Evolutionary conservation across 192 early-diverging fungal species (phyloP).

Genomic region (Coemansia sp.): DNA sequence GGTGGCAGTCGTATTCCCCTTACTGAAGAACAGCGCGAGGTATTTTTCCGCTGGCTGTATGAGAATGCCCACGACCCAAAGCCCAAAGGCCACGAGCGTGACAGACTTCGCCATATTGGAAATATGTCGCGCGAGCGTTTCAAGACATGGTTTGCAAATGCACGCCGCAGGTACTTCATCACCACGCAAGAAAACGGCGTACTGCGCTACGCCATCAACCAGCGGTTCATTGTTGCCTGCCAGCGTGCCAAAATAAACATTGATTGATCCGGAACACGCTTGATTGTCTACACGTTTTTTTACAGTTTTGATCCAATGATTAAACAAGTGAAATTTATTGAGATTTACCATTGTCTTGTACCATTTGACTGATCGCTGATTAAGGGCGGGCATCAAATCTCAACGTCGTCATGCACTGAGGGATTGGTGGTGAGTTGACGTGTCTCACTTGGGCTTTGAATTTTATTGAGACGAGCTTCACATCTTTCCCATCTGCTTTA

Average conservation of each 20-base stretch:
- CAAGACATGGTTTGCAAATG: constrained; percentile 55
- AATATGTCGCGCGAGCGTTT: constrained; percentile 48
- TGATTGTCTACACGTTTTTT: too few relatives aligned
- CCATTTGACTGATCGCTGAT: neutral
- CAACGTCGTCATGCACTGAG: too few relatives aligned
- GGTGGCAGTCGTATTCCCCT: constrained; percentile 26
- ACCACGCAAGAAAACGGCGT: constrained; percentile 24
- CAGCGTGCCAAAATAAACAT: constrained; percentile 38
- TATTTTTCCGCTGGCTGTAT: constrained; percentile 46
- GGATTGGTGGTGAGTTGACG: too few relatives aligned
- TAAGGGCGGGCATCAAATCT: too few relatives aligned
- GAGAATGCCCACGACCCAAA: constrained; percentile 41
- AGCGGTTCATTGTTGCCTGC: constrained; percentile 37
- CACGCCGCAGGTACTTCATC: constrained; percentile 49
- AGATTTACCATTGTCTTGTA: too few relatives aligned
- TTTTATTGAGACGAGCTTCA: neutral
- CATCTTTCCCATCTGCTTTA: constrained; percentile 6
- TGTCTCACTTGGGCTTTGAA: too few relatives aligned
- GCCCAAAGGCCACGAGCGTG: constrained; percentile 51
- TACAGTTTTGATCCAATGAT: too few relatives aligned
- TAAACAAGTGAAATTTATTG: too few relatives aligned
- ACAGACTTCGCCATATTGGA: constrained; percentile 34
- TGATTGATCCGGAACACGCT: constrained; percentile 9
- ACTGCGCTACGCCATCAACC: constrained; percentile 33
- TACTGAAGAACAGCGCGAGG: constrained; percentile 28